Evolutionary conservation across 805 yeast species (phyloP), one percentile per base, ranked within the genome.

Genomic region (Schwanniomyces yamadae): DNA sequence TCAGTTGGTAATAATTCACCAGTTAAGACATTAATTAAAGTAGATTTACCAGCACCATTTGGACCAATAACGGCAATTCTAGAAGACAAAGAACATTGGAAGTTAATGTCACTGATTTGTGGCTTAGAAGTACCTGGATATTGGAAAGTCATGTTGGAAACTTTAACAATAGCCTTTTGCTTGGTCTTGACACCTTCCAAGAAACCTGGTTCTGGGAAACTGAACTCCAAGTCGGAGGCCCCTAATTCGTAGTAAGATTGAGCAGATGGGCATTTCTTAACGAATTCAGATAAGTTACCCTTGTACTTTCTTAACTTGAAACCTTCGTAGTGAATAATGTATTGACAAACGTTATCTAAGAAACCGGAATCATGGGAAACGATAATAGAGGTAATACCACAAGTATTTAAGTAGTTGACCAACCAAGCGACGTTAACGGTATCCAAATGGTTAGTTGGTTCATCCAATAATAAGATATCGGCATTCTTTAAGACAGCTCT

Each of bases 61-160:
- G 99, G 99, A 74, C 99, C 99, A 78, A 93, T 91, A 69, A 93
- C 98, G 57, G 99, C 99, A 86, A 93, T 93, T 84, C 99, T 91
- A 31, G 99, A 91, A 47, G 98, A 91, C 66, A 93, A 79, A 50
- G 99, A 93, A 81, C 96, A 89, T 80, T 93, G 98, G 97, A 93
- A 93, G 71, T 83, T 82, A 57, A 93, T 82, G 74, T 86, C 89
- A 42, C 66, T 46, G 58, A 93, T 77, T 80, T 93, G 99, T 60
- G 99, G 99, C 77, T 86, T 89, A 55, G 84, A 42, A 54, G 99
- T 91, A 80, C 99, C 99, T 71, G 95, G 96, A 78, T 93, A 93
- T 82, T 91, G 98, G 97, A 93, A 93, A 58, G 95, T 66, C 96
- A 93, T 90, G 80, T 86, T 80, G 48, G 87, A 75, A 53, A 93